Base-by-base conservation (phyloP, 768 basidiomycete genomes). In the Serpula lacrymans region DNA sequence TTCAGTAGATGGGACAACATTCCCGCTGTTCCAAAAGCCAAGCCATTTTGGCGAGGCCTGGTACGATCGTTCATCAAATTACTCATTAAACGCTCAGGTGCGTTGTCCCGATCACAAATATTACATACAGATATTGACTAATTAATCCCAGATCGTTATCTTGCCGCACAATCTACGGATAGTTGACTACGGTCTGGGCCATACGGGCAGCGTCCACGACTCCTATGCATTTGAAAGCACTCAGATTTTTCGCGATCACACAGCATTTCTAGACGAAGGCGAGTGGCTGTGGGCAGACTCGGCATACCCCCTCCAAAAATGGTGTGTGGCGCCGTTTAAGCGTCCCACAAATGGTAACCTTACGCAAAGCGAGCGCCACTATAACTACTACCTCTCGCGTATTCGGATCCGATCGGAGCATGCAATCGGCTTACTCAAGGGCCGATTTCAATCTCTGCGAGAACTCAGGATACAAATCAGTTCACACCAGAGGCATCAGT, bases 221-320 rank as follows among this genome's bases (percentile, higher is more conserved):
- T 35, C 44, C 2, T 39, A 27, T 21, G 24, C 40, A n/a, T 48
- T 48, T 17, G 16, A 54, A 22, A 21, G 52, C 7, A 65, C 64
- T 1, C 18, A 34, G 3, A 31, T 58, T 6, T 26, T 23, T 23
- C 48, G 53, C 23, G 41, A 63, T 10, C 56, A 57, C 39, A 21
- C 36, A 0, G 28, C n/a, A 1, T 25, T 68, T 6, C 43, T 68
- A 10, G 34, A 48, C 5, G 45, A 38, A 14, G 49, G 43, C 3
- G 65, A 67, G 28, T 67, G 39, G 21, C 49, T 67, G 14, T 68
- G 66, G 64, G 64, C 54, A 13, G 67, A 69, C 48, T 66, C 67
- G 10, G 63, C 67, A 9, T 69, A 69, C 48, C 59, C 65, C 3
- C 22, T 22, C 18, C 23, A 40, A 21, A 35, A 34, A 12, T n/a